Percentiles rank a stretch among this genome's conserved stretches.
Evolutionary conservation across 164 flowering plant genomes (phyloP).

Genomic region (Paratinospora sagittata): DNA sequence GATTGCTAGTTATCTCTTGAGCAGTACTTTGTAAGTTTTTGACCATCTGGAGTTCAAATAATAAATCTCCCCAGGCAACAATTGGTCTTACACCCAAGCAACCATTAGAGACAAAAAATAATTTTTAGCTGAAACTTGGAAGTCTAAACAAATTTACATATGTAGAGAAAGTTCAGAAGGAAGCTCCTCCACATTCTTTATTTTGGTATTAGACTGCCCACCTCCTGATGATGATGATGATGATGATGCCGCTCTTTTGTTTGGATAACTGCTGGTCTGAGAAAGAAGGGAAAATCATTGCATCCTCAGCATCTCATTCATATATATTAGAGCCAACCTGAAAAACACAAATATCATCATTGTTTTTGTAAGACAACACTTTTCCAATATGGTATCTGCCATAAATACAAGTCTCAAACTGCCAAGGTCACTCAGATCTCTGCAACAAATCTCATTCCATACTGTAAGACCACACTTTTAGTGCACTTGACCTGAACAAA

Average conservation of each 20-base stretch:
- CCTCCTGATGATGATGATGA: background rate
- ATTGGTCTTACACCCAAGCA: background rate
- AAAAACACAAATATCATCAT: background rate
- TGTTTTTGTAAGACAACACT: background rate
- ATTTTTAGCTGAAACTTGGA: constrained; percentile 1
- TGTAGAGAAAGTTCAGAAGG: constrained; percentile 1
- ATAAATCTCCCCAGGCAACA: background rate
- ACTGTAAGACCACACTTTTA: too few relatives aligned
- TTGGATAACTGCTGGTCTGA: background rate
- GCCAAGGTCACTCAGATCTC: too few relatives aligned
- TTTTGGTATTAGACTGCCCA: background rate
- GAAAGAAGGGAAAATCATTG: background rate
- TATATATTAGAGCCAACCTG: background rate
- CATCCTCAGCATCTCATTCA: constrained; percentile 4
- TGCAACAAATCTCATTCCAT: too few relatives aligned
- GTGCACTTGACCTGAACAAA: too few relatives aligned
- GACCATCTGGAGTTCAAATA: background rate
- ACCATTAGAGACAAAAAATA: background rate
- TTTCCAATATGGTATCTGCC: background rate
- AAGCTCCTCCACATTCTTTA: background rate
- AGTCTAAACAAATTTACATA: constrained; percentile 22
- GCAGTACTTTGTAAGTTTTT: background rate
- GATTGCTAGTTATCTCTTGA: background rate
- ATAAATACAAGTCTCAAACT: too few relatives aligned
- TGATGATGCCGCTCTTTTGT: background rate